Percentiles rank a stretch among this genome's conserved stretches.
phyloP scores from a whole-genome alignment of 2,329 filamentous ascomycete species.

The Fonsecaea pugnacius region DNA sequence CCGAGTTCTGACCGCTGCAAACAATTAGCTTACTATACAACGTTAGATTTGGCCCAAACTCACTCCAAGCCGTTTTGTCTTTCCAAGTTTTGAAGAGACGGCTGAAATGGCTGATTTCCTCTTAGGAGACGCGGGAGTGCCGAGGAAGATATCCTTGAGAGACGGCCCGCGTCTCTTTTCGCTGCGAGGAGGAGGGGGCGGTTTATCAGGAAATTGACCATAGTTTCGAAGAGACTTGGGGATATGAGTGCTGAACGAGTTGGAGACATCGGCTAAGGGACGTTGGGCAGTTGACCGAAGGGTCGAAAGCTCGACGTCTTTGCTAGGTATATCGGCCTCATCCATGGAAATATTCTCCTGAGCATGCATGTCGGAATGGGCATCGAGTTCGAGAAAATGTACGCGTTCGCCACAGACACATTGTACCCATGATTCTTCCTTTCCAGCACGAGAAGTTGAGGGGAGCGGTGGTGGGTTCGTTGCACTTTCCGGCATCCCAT shows the following conservation, averaged over 20 bases:
- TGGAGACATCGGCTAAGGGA: constrained; percentile 26
- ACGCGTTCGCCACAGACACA: constrained; percentile 62
- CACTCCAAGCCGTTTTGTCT: constrained; percentile 35
- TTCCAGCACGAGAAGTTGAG: not conserved
- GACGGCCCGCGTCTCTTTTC: constrained; percentile 31
- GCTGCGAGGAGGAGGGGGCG: constrained; percentile 23
- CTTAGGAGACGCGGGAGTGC: constrained; percentile 29
- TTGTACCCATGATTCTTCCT: constrained; percentile 27
- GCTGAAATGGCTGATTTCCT: constrained; percentile 21
- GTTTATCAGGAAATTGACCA: constrained; percentile 32
- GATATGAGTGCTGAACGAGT: constrained; percentile 34
- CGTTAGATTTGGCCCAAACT: not conserved
- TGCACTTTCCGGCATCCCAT: constrained; percentile 17
- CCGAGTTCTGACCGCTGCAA: constrained; percentile 65
- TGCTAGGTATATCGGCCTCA: constrained; percentile 43
- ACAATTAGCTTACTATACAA: constrained; percentile 17
- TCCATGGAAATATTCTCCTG: constrained; percentile 54
- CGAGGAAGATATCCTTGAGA: constrained; percentile 36
- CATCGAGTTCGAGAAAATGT: constrained; percentile 57
- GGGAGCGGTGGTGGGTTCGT: not conserved
- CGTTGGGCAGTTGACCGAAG: constrained; percentile 19
- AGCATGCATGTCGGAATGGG: constrained; percentile 64
- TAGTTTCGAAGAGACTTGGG: constrained; percentile 37
- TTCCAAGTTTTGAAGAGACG: constrained; percentile 42
- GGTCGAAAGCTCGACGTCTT: constrained; percentile 31